phyloP scores from a whole-genome alignment of 371 early-diverging fungal genomes.

The Mortierella sp. region DNA sequence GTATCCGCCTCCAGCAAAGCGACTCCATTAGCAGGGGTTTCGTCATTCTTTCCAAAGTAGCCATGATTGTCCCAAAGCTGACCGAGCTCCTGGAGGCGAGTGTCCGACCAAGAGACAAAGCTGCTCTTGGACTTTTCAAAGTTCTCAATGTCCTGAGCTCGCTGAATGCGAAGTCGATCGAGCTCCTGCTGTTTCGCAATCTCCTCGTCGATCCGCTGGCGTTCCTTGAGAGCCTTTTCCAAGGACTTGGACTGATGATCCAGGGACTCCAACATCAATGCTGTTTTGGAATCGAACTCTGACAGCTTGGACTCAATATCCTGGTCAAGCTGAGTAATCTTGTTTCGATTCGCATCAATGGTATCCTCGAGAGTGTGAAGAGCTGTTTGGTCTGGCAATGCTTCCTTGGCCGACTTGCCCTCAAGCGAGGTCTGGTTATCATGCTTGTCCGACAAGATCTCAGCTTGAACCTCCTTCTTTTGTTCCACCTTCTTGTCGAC shows the following conservation, averaged over 20 bases:
- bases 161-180: slow-evolving; percentile 35
- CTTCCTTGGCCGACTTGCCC: background rate
- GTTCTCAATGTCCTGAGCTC: slow-evolving; percentile 28
- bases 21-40: background rate
- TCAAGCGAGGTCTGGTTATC: slow-evolving; percentile 2
- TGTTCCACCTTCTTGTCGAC: slow-evolving; percentile 25
- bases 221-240: slow-evolving; percentile 32
- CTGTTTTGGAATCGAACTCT: slow-evolving; percentile 27
- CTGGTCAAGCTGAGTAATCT: slow-evolving; percentile 20
- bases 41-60: slow-evolving; percentile 19
- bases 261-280: slow-evolving; percentile 18
- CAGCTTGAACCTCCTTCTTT: slow-evolving; percentile 24
- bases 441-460: slow-evolving; percentile 2
- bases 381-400: background rate
- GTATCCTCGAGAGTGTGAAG: slow-evolving; percentile 16
- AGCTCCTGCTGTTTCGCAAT: slow-evolving; percentile 18
- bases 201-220: slow-evolving; percentile 29
- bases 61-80: slow-evolving; percentile 31
- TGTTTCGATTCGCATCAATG: slow-evolving; percentile 14
- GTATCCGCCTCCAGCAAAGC: slow-evolving; percentile 16
- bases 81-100: slow-evolving; percentile 14
- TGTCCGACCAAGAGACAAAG: slow-evolving; percentile 36
- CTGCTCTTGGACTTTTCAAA: slow-evolving; percentile 30
- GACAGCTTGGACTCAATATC: slow-evolving; percentile 21
- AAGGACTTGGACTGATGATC: slow-evolving; percentile 13